Evolutionary conservation across 2,329 filamentous ascomycete species (phyloP).

Genomic region (Aspergillus ibericus): DNA sequence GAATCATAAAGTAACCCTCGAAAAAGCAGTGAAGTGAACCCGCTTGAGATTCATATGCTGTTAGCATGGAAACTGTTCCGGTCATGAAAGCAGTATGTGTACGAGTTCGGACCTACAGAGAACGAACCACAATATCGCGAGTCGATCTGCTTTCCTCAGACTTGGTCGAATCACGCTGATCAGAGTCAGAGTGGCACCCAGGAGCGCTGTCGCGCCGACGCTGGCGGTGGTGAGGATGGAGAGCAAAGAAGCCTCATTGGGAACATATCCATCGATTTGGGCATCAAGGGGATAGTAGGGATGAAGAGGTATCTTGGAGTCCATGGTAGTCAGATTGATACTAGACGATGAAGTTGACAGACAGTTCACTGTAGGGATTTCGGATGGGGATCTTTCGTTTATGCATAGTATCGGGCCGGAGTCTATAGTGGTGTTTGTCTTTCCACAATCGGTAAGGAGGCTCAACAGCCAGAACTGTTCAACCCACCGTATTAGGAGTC

Average conservation of each 20-base stretch:
- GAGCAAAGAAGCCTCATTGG: conserved; percentile 63
- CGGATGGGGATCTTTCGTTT: not conserved
- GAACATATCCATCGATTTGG: conserved; percentile 62
- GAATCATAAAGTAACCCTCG: conserved; percentile 78
- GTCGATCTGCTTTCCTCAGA: conserved; percentile 56
- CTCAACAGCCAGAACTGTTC: not conserved
- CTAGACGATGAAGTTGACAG: no score
- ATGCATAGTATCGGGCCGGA: not conserved
- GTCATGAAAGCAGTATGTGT: not conserved
- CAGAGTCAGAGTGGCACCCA: conserved; percentile 57
- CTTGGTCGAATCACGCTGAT: conserved; percentile 55
- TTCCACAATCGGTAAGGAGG: not conserved
- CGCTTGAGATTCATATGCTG: conserved; percentile 28
- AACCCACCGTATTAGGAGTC: not conserved
- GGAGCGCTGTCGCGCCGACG: conserved; percentile 56
- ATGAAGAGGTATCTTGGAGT: conserved; percentile 43
- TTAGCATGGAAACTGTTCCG: not conserved
- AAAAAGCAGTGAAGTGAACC: conserved; percentile 71
- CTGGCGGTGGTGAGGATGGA: conserved; percentile 63
- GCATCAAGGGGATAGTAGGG: conserved; percentile 71
- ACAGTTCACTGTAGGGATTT: no score
- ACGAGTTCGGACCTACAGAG: conserved; percentile 55
- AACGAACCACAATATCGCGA: conserved; percentile 72
- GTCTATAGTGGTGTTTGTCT: not conserved
- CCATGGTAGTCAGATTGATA: conserved; percentile 4